phyloP scores from a whole-genome alignment of 176 grass and related monocot species.

The Bromus sterilis region DNA sequence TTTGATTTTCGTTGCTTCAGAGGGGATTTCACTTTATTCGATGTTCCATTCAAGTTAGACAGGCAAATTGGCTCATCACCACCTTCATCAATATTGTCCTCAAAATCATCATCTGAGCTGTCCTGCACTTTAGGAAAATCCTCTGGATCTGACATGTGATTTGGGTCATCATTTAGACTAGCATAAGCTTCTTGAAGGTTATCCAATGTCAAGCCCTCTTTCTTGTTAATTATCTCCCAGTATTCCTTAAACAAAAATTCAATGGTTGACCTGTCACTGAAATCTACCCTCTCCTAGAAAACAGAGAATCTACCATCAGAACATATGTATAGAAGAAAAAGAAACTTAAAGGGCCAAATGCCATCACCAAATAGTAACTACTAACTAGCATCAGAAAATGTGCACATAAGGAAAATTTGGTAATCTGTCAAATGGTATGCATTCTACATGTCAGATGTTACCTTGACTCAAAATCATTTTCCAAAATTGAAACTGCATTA shows the following conservation, averaged over 20 bases:
- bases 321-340: not conserved
- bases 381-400: slow-evolving; percentile 4
- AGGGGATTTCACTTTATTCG: slow-evolving; percentile 30
- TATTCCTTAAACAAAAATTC: slow-evolving; percentile 96
- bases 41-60: slow-evolving; percentile 23
- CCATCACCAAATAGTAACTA: not conserved
- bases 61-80: slow-evolving; percentile 17
- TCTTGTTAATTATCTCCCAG: slow-evolving; percentile 71
- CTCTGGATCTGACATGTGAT: slow-evolving; percentile 40
- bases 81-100: slow-evolving; percentile 14
- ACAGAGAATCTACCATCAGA: not conserved
- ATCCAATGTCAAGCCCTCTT: slow-evolving; percentile 50
- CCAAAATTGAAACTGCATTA: not conserved
- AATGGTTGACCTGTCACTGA: slow-evolving; percentile 46
- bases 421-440: slow-evolving; percentile 1
- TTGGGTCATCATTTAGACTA: slow-evolving; percentile 32
- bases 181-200: slow-evolving; percentile 58
- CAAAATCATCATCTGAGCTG: slow-evolving; percentile 41
- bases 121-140: slow-evolving; percentile 19
- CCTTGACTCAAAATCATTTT: not conserved
- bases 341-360: not conserved
- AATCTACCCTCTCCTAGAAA: slow-evolving; percentile 74
- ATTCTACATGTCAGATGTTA: not conserved
- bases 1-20: slow-evolving; percentile 41
- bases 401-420: not conserved